phyloP scores from a whole-genome alignment of 331 rosid species.

The Quercus tomentella region DNA sequence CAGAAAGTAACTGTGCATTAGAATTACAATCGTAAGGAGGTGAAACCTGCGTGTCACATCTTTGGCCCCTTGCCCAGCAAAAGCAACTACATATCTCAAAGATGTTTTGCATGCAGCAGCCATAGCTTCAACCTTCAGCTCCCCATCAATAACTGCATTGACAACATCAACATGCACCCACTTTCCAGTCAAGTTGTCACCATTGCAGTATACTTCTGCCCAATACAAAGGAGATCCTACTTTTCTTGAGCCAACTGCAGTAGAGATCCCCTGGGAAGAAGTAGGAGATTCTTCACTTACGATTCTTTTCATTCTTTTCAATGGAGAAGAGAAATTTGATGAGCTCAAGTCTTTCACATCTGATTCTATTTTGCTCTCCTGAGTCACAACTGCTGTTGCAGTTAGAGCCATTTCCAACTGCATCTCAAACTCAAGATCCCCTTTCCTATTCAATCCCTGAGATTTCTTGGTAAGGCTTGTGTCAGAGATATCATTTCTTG shows the following conservation, averaged over 20 bases:
- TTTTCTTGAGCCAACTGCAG: constrained; percentile 76
- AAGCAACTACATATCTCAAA: constrained; percentile 91
- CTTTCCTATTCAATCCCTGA: constrained; percentile 61
- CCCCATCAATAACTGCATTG: constrained; percentile 81
- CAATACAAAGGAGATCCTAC: constrained; percentile 85
- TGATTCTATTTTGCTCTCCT: constrained; percentile 34
- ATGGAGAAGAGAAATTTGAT: constrained; percentile 22
- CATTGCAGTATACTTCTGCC: constrained; percentile 90
- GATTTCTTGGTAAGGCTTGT: constrained; percentile 25
- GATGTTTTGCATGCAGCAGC: constrained; percentile 80
- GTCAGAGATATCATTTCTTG: constrained; percentile 23
- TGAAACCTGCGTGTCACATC: constrained; percentile 94
- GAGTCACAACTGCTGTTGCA: constrained; percentile 44
- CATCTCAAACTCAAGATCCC: constrained; percentile 90
- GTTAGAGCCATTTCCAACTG: constrained; percentile 92
- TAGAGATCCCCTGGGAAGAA: constrained; percentile 56
- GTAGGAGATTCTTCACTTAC: constrained; percentile 41
- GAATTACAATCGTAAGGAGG: constrained; percentile 15
- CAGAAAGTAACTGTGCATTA: neutral
- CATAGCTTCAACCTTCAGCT: constrained; percentile 78
- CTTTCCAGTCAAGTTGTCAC: constrained; percentile 87
- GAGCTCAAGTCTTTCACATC: constrained; percentile 17
- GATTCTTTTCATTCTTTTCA: constrained; percentile 52
- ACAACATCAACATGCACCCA: constrained; percentile 94
- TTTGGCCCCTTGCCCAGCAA: constrained; percentile 94